Base-by-base conservation (phyloP, 495 filamentous ascomycete species). In the Penicillium waksmanii region DNA sequence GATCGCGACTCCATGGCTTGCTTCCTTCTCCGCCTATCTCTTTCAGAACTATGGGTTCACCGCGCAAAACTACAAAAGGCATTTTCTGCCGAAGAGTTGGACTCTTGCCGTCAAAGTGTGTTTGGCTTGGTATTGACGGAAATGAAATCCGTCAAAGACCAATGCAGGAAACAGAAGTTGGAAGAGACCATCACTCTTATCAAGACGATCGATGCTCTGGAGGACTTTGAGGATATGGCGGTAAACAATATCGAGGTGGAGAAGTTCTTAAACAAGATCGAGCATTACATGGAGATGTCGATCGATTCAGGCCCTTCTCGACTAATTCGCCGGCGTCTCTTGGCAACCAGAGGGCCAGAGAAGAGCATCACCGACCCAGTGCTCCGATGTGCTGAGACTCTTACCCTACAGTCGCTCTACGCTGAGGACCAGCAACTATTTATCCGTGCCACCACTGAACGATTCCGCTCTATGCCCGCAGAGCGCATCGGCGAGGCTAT, bases 201-300 rank as follows among this genome's bases (percentile, higher is more conserved):
- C 55, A 78, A 77, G 60, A 77, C 69, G 12, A 70, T 79, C 40
- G 75, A 79, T 66, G 71, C 73, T 2, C 58, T 80, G 23, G 77
- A 79, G 53, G 78, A 78, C 48, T 79, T 80, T 43, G 76, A 80
- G 53, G 77, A 78, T 48, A 57, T 79, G 15, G 70, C 70, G 15
- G 64, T 61, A 13, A 69, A 73, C 55, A 71, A 77, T 55, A 62
- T 61, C 9, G 72, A 77, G 42, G 71, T 79, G 35, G 73, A 74
- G 35, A 78, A 74, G 43, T 75, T 73, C 55, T 36, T 77, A 48
- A 67, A 65, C 38, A 75, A 74, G 59, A 76, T 79, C 34, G 73
- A 76, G 55, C 67, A 61, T 43, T 74, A 75, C 55, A 70, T 77
- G 52, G 72, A 75, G 46, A 73, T 71, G 66, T 75, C 76, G 23